Conservation (phyloP, 495 filamentous ascomycete species). For the Penicillium roqueforti region DNA sequence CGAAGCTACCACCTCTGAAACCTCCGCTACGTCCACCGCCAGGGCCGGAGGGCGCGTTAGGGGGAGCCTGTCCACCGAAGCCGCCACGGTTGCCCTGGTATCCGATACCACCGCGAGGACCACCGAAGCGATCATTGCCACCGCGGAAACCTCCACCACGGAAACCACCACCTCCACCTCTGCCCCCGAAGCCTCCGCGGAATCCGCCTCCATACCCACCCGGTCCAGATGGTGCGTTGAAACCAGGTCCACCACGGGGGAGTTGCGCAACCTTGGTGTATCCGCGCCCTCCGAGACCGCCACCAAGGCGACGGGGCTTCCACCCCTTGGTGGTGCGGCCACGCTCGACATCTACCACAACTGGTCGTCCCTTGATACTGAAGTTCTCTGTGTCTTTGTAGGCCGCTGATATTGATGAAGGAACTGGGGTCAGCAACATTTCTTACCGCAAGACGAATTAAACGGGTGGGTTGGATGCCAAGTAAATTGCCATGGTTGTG, state of each 20-base stretch:
- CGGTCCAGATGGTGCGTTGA: slow-evolving; percentile 61
- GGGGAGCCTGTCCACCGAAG: slow-evolving; percentile 60
- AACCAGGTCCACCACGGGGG: slow-evolving; percentile 61
- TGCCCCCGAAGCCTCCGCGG: slow-evolving; percentile 53
- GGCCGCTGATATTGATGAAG: slow-evolving; percentile 50
- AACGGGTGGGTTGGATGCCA: not conserved
- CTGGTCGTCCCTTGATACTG: slow-evolving; percentile 83
- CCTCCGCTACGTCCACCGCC: slow-evolving; percentile 58
- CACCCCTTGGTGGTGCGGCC: slow-evolving; percentile 92
- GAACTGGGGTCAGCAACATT: slow-evolving; percentile 32
- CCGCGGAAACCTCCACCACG: slow-evolving; percentile 59
- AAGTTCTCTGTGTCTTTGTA: slow-evolving; percentile 89
- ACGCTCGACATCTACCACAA: slow-evolving; percentile 94
- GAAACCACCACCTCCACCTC: slow-evolving; percentile 35
- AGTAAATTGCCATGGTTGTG: slow-evolving; percentile 14
- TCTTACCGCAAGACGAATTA: slow-evolving; percentile 16
- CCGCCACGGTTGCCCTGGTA: slow-evolving; percentile 59
- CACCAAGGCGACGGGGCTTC: slow-evolving; percentile 88
- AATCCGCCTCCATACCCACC: slow-evolving; percentile 65
- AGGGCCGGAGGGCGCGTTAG: slow-evolving; percentile 78
- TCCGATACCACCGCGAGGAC: slow-evolving; percentile 56
- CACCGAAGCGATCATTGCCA: slow-evolving; percentile 59
- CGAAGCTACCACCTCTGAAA: slow-evolving; percentile 47
- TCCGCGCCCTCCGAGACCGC: slow-evolving; percentile 85
- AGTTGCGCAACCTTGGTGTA: slow-evolving; percentile 81